phyloP scores from a whole-genome alignment of 2,329 filamentous ascomycete genomes.

The Cercospora brassicicola region DNA sequence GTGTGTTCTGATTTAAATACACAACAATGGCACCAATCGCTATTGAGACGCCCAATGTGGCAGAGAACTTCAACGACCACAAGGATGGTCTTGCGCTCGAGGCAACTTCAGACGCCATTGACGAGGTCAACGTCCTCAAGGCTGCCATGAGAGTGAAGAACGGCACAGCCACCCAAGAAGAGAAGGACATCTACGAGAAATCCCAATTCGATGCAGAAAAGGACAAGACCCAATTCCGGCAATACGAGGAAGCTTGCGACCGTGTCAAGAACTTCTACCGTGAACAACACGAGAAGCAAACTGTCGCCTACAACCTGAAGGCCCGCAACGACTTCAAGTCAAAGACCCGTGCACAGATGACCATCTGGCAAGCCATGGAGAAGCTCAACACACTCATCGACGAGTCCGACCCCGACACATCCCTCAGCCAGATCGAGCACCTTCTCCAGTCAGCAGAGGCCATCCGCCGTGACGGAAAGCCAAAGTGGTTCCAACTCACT shows the following conservation, averaged over 20 bases:
- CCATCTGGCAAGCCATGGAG: slow-evolving; percentile 88
- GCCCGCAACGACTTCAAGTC: slow-evolving; percentile 71
- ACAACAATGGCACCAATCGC: slow-evolving; percentile 49
- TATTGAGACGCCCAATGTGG: slow-evolving; percentile 46
- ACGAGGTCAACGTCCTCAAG: slow-evolving; percentile 62
- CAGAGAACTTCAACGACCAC: slow-evolving; percentile 50
- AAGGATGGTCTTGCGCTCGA: slow-evolving; percentile 60
- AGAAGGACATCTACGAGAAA: slow-evolving; percentile 54
- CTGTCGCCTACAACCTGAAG: slow-evolving; percentile 78
- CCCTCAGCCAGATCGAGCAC: slow-evolving; percentile 84
- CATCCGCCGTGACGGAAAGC: slow-evolving; percentile 80
- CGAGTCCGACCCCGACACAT: slow-evolving; percentile 86
- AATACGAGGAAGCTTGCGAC: slow-evolving; percentile 80
- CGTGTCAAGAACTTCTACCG: slow-evolving; percentile 84
- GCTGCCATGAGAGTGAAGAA: slow-evolving; percentile 54
- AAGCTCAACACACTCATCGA: slow-evolving; percentile 89
- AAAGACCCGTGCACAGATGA: slow-evolving; percentile 71
- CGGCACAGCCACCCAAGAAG: slow-evolving; percentile 46
- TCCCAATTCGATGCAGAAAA: slow-evolving; percentile 72
- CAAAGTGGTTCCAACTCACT: slow-evolving; percentile 77
- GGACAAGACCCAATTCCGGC: slow-evolving; percentile 76
- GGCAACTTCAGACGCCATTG: slow-evolving; percentile 59
- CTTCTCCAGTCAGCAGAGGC: slow-evolving; percentile 86
- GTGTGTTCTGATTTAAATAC: not conserved
- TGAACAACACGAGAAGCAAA: slow-evolving; percentile 70